Conservation (phyloP, 148 eudicot genomes). For the Vaccinium macrocarpon region DNA sequence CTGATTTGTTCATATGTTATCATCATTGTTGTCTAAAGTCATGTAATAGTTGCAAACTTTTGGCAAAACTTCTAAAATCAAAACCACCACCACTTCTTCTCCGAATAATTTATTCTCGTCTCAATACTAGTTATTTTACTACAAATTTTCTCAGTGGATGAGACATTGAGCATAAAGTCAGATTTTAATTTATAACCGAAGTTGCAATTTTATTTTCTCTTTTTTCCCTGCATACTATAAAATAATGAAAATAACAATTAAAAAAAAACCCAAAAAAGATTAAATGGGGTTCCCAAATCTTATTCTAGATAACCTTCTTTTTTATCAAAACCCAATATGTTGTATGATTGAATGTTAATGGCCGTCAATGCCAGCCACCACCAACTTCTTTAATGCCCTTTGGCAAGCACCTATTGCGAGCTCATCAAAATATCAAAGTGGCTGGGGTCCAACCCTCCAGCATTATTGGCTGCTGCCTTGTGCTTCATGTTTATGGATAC, state of each 20-base stretch:
- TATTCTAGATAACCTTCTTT: not conserved
- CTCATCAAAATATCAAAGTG: not conserved
- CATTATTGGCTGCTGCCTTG: not conserved
- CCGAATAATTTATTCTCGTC: not conserved
- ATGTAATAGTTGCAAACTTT: not conserved
- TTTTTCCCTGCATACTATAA: not conserved
- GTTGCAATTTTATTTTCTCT: not conserved
- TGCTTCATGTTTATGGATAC: not conserved
- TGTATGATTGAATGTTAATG: not conserved
- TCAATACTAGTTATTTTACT: not conserved
- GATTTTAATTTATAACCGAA: not conserved
- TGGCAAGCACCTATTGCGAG: not conserved
- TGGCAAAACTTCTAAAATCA: not conserved
- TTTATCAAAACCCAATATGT: not conserved
- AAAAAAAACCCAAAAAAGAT: not conserved
- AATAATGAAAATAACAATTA: not conserved
- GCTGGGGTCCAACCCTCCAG: not conserved
- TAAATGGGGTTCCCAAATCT: not conserved
- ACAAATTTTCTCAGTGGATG: not conserved
- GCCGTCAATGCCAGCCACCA: slow-evolving; percentile 3
- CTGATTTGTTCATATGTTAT: not conserved
- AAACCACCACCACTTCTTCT: not conserved
- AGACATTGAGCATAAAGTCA: not conserved
- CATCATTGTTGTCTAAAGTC: not conserved
- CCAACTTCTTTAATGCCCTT: not conserved